Base-by-base conservation (phyloP, 2,329 filamentous ascomycete genomes). In the Ciborinia camelliae region DNA sequence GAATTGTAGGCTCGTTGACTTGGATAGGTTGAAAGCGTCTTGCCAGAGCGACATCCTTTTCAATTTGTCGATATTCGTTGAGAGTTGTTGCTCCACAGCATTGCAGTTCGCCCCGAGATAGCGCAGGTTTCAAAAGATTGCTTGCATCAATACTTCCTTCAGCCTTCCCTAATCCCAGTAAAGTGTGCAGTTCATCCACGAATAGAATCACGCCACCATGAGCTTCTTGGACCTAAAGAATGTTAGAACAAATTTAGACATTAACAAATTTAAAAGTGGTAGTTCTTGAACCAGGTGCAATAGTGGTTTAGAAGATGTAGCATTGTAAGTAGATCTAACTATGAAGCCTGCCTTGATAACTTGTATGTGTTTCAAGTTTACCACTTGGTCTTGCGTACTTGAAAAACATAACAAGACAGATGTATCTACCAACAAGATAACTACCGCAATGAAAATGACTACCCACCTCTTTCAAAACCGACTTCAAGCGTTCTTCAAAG, bases 81-180 rank as follows among this genome's bases (percentile, higher is more conserved):
- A 98, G 79, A 0, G 95, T 99, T 0, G 95, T 98, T 3, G 95
- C 95, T 68, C 95, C 94, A 73, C 92, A 97, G 79, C 63, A 65
- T 62, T 98, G 95, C 5, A 98, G 83, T 69, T 97, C 93, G 48
- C 95, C 95, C 68, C 95, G 84, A 0, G 92, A 92, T n/a, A 98
- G 79, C 0, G 94, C 92, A 32, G 95, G 95, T 77, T 98, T 99
- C 54, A 98, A 81, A 8, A 98, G 81, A 75, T 98, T 98, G 69
- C 91, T 96, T 0, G 95, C 95, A 79, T 99, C 95, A 68, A 98
- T 97, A 50, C 92, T 96, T 5, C 95, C 95, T 78, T 98, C 94
- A 0, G 92, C 91, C 77, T 98, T 98, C 26, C 95, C 95, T 7
- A 98, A 82, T 0, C 95, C 95, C 2, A 98, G 85, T 0, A 99